Evolutionary conservation across 2,329 filamentous ascomycete genomes (phyloP).

Genomic region (Aspergillus awamori): DNA sequence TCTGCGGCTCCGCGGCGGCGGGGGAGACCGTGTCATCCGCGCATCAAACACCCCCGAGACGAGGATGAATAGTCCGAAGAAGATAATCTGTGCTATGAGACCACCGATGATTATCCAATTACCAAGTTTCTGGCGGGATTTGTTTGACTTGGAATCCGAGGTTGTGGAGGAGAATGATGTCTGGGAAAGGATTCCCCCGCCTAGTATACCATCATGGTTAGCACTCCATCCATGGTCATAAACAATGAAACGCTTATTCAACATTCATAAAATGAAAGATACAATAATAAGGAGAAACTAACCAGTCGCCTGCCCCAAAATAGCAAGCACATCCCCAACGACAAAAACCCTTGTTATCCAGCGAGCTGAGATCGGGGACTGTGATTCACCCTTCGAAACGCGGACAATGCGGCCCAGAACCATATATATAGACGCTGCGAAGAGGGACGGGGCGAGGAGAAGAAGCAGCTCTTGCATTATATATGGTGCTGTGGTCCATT

Average conservation of each 20-base stretch:
- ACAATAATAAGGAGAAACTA: background rate
- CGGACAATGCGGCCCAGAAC: background rate
- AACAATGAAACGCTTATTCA: too few relatives aligned
- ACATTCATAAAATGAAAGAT: too few relatives aligned
- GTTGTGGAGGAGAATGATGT: background rate
- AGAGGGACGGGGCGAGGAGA: background rate
- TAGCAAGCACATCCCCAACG: background rate
- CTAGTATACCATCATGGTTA: background rate
- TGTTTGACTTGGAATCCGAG: too few relatives aligned
- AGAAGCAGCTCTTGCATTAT: background rate
- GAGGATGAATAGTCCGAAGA: background rate
- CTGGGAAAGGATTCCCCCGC: background rate
- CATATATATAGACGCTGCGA: slow-evolving; percentile 3
- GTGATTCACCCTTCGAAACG: background rate
- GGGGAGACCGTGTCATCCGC: background rate
- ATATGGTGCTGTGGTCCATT: background rate
- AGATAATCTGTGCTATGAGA: background rate
- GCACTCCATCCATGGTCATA: too few relatives aligned
- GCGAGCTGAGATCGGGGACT: background rate
- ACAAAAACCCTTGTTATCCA: background rate
- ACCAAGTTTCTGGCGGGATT: background rate
- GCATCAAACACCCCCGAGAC: background rate
- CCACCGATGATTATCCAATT: slow-evolving; percentile 1
- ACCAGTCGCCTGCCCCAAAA: background rate
- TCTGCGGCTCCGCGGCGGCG: background rate